Evolutionary conservation across 2,329 filamentous ascomycete genomes (phyloP), one percentile per base, ranked within the genome.

Genomic region (Macroventuria anomochaeta): DNA sequence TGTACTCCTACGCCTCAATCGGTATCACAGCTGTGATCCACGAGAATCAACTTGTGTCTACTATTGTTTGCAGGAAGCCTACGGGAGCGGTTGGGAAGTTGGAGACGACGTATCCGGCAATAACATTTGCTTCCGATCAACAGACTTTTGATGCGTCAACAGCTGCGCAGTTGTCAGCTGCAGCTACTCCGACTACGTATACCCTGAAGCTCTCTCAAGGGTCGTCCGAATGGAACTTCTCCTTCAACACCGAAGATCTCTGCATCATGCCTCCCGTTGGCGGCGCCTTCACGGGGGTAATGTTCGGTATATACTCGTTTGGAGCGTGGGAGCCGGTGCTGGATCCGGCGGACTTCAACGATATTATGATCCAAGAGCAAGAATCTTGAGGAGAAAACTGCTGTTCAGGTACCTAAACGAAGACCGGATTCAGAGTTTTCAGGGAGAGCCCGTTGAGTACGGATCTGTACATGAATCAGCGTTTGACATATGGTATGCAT

Each of bases 271-370:
- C 77, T 2, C 70, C 70, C 0, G 64, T 79, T 8, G 78, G 78
- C 0, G 70, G 70, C 15, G 64, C 73, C 2, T 80, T 79, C 28
- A 79, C 77, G 1, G 78, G 78, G 0, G 75, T 77, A 66, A 79
- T 80, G 77, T 59, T 80, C 40, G 78, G 79, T 0, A n/a, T 80
- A 11, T 80, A 80, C 61, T 67, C 75, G 1, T 78, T 76, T 59
- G 78, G 76, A 3, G 72, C 77, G 33, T 59, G 73, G 15, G 72
- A 80, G 46, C 65, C 69, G 15, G 77, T 74, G 29, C 61, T 77
- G 7, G 62, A 58, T 3, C 77, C 77, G 1, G 78, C 78, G 0
- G 76, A 79, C 43, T 80, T 80, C 57, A 53, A 41, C 8, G 60
- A 61, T 28, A 59, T 61, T 6, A 21, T 53, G n/a, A 61, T 64